Evolutionary conservation across 163 green algal species (phyloP), one percentile per base, ranked within the genome.

Genomic region (Scenedesmus sp.): DNA sequence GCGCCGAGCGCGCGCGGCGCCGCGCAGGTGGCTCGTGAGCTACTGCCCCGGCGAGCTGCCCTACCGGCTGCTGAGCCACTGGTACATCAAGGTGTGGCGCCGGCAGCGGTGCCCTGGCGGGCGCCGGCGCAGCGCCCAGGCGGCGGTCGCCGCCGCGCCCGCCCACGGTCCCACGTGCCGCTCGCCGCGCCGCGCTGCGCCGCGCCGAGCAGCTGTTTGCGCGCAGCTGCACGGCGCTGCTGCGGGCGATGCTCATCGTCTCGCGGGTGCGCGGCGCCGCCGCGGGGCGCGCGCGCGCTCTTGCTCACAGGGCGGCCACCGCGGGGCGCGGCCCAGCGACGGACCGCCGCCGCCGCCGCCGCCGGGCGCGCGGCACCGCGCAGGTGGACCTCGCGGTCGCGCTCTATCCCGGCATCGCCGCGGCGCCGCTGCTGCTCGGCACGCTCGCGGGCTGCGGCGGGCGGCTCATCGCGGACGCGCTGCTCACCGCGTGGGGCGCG

Each of bases 341-440:
- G 15, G 48, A 15, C 39, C 39, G 39, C 7, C 39, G 6, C 7
- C 39, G 39, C 39, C 7, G 7, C 39, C 7, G 7, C 39, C 39
- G 7, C 39, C 7, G 14, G 29, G 10, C 20, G 29, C 28, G 20
- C 28, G 18, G 9, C 31, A n/a, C 36, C 50, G 3, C 70, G 5
- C 66, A 86, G 81, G 85, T 90, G 13, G 76, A 89, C 36, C 60
- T 85, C 0, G 75, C 80, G 3, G 80, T 82, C 2, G 20, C n/a
- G 29, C 33, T 86, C 33, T 85, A 82, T 51, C 85, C 85, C 0
- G 83, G 80, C 22, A 77, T 90, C 3, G 31, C 86, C 18, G 83
- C 80, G 0, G 85, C 85, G 20, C 85, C 85, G 0, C 48, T 90
- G 0, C 44, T 90, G n/a, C 54, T 90, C 34, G 85, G 85, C 79